Base-by-base conservation (phyloP, 345 rosid species). In the Salix suchowensis region DNA sequence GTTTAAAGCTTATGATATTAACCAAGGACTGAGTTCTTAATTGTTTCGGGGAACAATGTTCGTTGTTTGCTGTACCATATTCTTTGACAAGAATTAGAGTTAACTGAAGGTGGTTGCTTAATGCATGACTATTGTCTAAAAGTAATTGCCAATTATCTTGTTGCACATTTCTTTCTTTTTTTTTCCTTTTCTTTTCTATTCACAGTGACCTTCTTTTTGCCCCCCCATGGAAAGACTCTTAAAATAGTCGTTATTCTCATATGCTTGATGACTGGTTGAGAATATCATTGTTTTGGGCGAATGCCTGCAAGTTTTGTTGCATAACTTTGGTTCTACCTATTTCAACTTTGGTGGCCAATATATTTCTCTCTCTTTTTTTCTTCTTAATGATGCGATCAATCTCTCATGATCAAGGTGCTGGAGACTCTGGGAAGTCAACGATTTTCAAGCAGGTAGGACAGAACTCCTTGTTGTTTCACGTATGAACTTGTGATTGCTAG, bases 401-500 rank as follows among this genome's bases (percentile, higher is more conserved):
- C 39, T 76, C 71, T 78, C 72, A 66, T 52, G 82, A 40, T 86
- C 4, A 78, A 96, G 99, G 98, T 85, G 91, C 97, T 79, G 99
- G 99, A 70, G 99, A 96, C 81, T 96, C 98, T 2, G 99, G 99
- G 78, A 96, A 96, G 87, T 96, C 98, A 73, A 96, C 99, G 55
- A 96, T 94, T 68, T 94, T 96, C 86, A 96, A 96, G 92, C 99
- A 96, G 97, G 99, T 84, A 86, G 84, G 88, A 42, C 32, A 23
- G 24, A 66, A 30, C 37, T 65, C n/a, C 46, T 71, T 71, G 32
- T 65, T 62, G 58, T 14, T 77, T 4, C 21, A 66, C 44, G 6
- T 46, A 28, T 23, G 24, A 67, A 70, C 10, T 71, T 71, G 15
- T 26, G 52, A 58, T 14, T 42, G 2, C 66, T 44, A 8, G 61